Conservation (phyloP, 2,329 filamentous ascomycete genomes). For the Aspergillus quadrilineatus region DNA sequence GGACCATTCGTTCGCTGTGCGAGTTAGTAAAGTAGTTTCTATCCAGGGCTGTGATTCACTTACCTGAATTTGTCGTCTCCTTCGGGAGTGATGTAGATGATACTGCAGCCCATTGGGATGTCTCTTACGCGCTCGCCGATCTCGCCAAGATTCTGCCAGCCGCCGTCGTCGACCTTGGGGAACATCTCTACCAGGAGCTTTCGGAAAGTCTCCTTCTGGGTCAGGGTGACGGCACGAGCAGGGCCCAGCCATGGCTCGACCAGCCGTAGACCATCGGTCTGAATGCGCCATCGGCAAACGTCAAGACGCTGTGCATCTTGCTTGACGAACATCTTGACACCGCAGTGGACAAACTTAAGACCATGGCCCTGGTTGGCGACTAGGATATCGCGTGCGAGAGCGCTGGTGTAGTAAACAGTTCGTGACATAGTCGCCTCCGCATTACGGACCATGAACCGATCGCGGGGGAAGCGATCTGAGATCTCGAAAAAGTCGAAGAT, state of each 20-base stretch:
- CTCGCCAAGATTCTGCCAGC: slow-evolving; percentile 76
- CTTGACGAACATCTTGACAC: slow-evolving; percentile 99
- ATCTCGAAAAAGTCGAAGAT: slow-evolving; percentile 86
- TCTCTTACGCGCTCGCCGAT: slow-evolving; percentile 79
- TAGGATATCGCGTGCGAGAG: slow-evolving; percentile 80
- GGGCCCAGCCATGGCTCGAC: slow-evolving; percentile 86
- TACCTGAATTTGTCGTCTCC: slow-evolving; percentile 57
- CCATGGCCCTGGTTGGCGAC: slow-evolving; percentile 83
- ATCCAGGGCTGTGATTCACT: slow-evolving; percentile 15
- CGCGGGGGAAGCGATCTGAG: slow-evolving; percentile 77
- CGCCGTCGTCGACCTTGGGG: slow-evolving; percentile 75
- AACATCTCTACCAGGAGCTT: slow-evolving; percentile 94
- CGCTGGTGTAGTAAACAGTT: slow-evolving; percentile 94
- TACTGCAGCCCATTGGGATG: slow-evolving; percentile 86
- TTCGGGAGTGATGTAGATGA: slow-evolving; percentile 77
- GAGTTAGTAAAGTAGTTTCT: slow-evolving; percentile 20
- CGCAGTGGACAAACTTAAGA: slow-evolving; percentile 93
- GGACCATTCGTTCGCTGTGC: slow-evolving; percentile 71
- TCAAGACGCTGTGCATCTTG: slow-evolving; percentile 85
- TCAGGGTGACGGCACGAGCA: slow-evolving; percentile 70
- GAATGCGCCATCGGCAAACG: slow-evolving; percentile 91
- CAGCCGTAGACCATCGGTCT: slow-evolving; percentile 89
- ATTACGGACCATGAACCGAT: slow-evolving; percentile 96
- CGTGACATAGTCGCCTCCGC: slow-evolving; percentile 82
- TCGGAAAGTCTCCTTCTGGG: slow-evolving; percentile 74